Evolutionary conservation across 164 flowering plant genomes (phyloP), one percentile per base, ranked within the genome.

Genomic region (Brasenia schreberi): DNA sequence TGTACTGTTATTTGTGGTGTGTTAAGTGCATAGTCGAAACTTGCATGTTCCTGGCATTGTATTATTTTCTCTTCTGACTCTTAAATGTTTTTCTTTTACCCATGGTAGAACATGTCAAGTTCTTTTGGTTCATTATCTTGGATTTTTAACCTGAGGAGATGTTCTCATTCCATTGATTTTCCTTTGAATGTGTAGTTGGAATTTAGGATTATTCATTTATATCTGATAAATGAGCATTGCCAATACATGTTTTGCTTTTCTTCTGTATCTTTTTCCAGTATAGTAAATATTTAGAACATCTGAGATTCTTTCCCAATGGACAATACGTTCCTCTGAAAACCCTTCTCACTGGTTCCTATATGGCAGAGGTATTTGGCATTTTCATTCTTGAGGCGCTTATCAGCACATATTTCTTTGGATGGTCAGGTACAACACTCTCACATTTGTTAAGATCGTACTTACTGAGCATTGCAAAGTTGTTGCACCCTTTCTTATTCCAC

Each of bases 371-470:
- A 12, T 63, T 64, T 63, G 27, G 27, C 27, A 33, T 33, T 33
- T 33, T 33, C 4, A 1, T 33, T 33, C 39, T 1, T 33, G 39
- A 33, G 39, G 39, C 4, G 39, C 56, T 56, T 9, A 9, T 6
- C 52, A 52, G 33, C 19, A 59, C 42, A 14, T 9, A 6, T 64
- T n/a, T 27, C 59, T 1, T 65, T 66, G 18, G 64, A 66, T 64
- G 70, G 4, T 52, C 74, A 82, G 87, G 80, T 72, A 68, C 72
- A 7, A 75, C 66, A 4, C 71, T n/a, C 23, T 79, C 65, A 68
- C 76, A 44, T 66, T 72, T 59, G 53, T 74, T 63, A 56, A 67
- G 0, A 42, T 69, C 43, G 72, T 71, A 44, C 68, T 73, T 53
- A 80, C 68, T 63, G 77, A 71, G 4, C 61, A 19, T 11, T 74